Conservation (phyloP, 2,329 filamentous ascomycete genomes). For the Tothia fuscella region DNA sequence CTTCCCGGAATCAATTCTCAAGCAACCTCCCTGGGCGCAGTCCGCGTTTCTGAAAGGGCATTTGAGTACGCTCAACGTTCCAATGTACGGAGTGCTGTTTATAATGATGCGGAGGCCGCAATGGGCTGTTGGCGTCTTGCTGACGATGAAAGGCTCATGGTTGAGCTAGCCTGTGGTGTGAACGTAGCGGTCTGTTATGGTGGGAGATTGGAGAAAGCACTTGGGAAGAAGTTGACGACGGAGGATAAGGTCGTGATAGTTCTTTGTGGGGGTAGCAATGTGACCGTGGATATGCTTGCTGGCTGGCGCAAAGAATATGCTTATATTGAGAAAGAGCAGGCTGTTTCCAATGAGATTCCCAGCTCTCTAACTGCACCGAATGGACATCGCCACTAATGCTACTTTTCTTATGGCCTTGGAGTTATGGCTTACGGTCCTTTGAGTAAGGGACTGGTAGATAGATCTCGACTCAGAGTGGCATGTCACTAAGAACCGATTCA, state of each 20-base stretch:
- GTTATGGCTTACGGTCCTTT: no score
- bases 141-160: slow-evolving; percentile 68
- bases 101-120: slow-evolving; percentile 68
- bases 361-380: slow-evolving; percentile 3
- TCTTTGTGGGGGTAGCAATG: slow-evolving; percentile 59
- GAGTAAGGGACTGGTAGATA: no score
- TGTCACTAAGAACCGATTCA: no score
- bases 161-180: slow-evolving; percentile 78
- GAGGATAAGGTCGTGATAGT: slow-evolving; percentile 68
- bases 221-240: slow-evolving; percentile 50
- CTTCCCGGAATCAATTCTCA: slow-evolving; percentile 62
- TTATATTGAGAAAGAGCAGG: neutral
- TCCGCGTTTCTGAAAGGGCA: slow-evolving; percentile 54
- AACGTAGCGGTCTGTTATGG: slow-evolving; percentile 59
- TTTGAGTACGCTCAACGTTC: slow-evolving; percentile 50
- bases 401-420: no score
- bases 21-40: slow-evolving; percentile 63
- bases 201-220: slow-evolving; percentile 42
- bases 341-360: neutral
- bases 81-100: slow-evolving; percentile 47
- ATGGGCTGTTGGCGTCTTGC: slow-evolving; percentile 64
- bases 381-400: no score
- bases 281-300: slow-evolving; percentile 38
- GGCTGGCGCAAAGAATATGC: slow-evolving; percentile 24
- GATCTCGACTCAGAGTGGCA: no score